These are phyloP conservation scores for Podila clonocystis DNA, from an alignment of 192 early-diverging fungal species.

Conservation along the genomic window DNA sequence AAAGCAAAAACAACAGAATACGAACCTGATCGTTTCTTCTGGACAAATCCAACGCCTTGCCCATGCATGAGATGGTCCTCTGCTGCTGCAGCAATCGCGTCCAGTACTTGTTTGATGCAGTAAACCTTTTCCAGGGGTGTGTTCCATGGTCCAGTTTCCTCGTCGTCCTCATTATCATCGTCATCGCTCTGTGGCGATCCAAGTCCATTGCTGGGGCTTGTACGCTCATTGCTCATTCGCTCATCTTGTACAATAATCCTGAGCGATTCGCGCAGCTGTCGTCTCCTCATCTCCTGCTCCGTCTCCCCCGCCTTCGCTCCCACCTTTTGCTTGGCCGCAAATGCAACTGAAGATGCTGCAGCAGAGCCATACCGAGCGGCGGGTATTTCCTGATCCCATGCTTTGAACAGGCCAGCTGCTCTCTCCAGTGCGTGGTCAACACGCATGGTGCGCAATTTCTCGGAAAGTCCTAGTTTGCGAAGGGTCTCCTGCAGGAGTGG, in stretches of 20 bases:
- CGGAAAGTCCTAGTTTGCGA: conserved; percentile 39
- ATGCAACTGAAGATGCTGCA: too few species aligned
- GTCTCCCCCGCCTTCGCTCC: conserved; percentile 4
- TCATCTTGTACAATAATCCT: conserved; percentile 35
- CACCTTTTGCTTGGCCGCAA: too few species aligned
- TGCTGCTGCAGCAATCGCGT: conserved; percentile 54
- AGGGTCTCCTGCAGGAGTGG: conserved; percentile 46
- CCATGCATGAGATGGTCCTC: conserved; percentile 50
- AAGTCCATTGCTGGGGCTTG: background rate
- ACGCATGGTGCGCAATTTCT: conserved; percentile 36
- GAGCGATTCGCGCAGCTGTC: conserved; percentile 41
- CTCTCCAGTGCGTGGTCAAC: conserved; percentile 32
- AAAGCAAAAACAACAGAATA: background rate
- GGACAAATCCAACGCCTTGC: conserved; percentile 34
- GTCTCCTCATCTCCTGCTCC: conserved; percentile 34
- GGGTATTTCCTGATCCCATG: conserved; percentile 34
- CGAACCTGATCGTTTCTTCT: conserved; percentile 32
- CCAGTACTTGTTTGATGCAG: conserved; percentile 56
- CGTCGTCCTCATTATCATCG: conserved; percentile 19
- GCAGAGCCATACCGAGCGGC: too few species aligned
- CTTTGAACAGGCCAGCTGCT: conserved; percentile 41
- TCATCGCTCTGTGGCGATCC: conserved; percentile 2
- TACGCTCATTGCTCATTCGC: conserved; percentile 18
- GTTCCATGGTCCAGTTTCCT: conserved; percentile 30
- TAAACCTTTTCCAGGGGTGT: conserved; percentile 62